Base-by-base conservation (phyloP, 2,329 filamentous ascomycete genomes). In the Phialophora macrospora region DNA sequence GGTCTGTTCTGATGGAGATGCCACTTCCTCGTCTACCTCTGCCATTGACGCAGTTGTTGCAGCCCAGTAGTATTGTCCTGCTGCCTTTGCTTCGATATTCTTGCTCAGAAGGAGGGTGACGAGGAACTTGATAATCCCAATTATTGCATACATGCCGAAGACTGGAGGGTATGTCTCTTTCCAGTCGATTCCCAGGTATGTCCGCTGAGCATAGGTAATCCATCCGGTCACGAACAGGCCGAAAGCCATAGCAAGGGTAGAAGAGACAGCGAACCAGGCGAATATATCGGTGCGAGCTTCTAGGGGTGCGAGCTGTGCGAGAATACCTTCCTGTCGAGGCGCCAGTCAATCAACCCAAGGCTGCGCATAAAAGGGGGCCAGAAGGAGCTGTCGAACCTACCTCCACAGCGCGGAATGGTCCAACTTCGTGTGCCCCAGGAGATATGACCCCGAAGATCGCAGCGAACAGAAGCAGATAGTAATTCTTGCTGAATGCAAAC, bases 331-430 rank as follows among this genome's bases (percentile, higher is more conserved):
- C 62, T 64, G 34, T 55, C n/a, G 26, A 44, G 28, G 58, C 7
- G 8, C 28, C 20, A 52, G 52, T 55, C 52, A 51, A 20, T 55
- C 24, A 14, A 32, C 14, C 9, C 28, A 55, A 34, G 28, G 28
- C 28, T 55, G 52, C 30, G 7, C 24, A 14, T 54, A 22, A 17
- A 4, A 17, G 26, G 26, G 12, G 46, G 8, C 17, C 11, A 32
- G 14, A 2, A 22, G 14, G 51, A 44, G 22, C 28, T 22, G 26
- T 38, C 20, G 20, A 38, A 0, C 84, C 86, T 78, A 90, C 87
- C 73, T 90, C 88, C 30, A 90, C 85, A 3, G 85, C 86, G 34
- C 88, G 80, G 69, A 90, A 90, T 0, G 88, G 88, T 0, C 88
- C 88, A 72, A 89, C 88, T 69, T 90, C 88, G 12, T 85, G 83